These are phyloP conservation scores for Nakazawaea holstii DNA, from an alignment of 805 yeast genomes.

Conservation along the genomic window DNA sequence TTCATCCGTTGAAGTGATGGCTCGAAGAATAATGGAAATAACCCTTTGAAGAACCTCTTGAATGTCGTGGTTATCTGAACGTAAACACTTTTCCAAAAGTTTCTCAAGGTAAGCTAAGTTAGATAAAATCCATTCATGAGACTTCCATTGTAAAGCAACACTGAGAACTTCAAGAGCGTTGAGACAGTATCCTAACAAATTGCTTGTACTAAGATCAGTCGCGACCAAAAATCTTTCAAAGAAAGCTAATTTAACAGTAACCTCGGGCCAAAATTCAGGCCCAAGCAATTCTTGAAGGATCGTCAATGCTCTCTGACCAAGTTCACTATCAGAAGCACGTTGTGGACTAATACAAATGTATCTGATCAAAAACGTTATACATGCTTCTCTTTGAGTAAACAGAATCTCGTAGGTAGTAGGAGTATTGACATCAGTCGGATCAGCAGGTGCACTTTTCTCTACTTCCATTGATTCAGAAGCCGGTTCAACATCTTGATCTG, in stretches of 20 bases:
- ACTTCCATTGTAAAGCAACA: constrained; percentile 75
- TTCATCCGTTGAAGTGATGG: constrained; percentile 44
- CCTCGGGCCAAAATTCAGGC: constrained; percentile 80
- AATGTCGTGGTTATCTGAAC: constrained; percentile 78
- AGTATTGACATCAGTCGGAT: constrained; percentile 35
- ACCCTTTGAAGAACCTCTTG: constrained; percentile 82
- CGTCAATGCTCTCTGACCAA: constrained; percentile 78
- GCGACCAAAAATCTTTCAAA: constrained; percentile 84
- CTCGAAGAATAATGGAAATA: constrained; percentile 59
- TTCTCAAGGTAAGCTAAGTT: constrained; percentile 66
- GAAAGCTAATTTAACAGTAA: constrained; percentile 76
- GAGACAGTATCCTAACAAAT: constrained; percentile 70
- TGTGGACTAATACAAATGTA: constrained; percentile 84
- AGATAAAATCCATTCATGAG: constrained; percentile 71
- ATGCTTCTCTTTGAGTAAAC: constrained; percentile 78
- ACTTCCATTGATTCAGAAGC: neutral
- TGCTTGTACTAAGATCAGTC: constrained; percentile 65
- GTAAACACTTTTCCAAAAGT: constrained; percentile 73
- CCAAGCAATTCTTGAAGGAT: constrained; percentile 69
- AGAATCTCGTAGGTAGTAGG: constrained; percentile 58
- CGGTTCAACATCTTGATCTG: too few species aligned
- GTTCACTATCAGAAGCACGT: constrained; percentile 75
- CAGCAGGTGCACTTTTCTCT: constrained; percentile 11
- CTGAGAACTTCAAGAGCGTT: constrained; percentile 89
- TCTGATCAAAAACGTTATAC: constrained; percentile 81